A percentile compares a stretch with the other conserved stretches of the same genome.
These are phyloP conservation scores for Ascoidea asiatica DNA, from an alignment of 805 yeast species.

Conservation along the genomic window DNA sequence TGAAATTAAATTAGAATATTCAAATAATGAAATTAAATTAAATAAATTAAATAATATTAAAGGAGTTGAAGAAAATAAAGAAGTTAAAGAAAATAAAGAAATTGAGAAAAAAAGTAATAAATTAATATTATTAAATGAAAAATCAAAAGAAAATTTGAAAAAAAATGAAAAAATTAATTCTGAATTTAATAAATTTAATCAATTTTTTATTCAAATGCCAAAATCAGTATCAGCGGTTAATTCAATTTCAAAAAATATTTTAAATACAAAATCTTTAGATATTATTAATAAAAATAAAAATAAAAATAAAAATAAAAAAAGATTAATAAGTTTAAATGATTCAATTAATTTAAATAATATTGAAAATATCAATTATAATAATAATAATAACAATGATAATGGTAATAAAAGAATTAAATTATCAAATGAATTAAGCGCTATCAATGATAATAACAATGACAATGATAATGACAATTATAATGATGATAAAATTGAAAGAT, in stretches of 20 bases:
- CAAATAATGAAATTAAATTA: not conserved
- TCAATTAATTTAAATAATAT: not conserved
- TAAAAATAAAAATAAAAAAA: not conserved
- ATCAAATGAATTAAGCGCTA: not conserved
- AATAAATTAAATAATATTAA: not conserved
- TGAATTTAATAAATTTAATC: not conserved
- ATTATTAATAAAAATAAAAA: no score
- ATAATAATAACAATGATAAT: not conserved
- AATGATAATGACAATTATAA: not conserved
- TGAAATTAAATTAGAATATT: not conserved
- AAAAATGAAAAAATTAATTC: not conserved
- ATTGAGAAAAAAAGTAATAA: no score
- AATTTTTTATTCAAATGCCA: constrained; percentile 1
- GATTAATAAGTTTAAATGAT: not conserved
- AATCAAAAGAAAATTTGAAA: not conserved
- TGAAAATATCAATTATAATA: not conserved
- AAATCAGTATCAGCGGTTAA: not conserved
- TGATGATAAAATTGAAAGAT: not conserved
- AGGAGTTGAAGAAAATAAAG: not conserved
- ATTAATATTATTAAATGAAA: no score
- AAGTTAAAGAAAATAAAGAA: not conserved
- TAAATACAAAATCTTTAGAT: no score
- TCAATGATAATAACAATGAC: not conserved
- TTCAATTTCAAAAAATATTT: not conserved
- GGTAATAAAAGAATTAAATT: not conserved